Evolutionary conservation across 805 yeast genomes (phyloP).

Genomic region (Candida sakaeoensis): DNA sequence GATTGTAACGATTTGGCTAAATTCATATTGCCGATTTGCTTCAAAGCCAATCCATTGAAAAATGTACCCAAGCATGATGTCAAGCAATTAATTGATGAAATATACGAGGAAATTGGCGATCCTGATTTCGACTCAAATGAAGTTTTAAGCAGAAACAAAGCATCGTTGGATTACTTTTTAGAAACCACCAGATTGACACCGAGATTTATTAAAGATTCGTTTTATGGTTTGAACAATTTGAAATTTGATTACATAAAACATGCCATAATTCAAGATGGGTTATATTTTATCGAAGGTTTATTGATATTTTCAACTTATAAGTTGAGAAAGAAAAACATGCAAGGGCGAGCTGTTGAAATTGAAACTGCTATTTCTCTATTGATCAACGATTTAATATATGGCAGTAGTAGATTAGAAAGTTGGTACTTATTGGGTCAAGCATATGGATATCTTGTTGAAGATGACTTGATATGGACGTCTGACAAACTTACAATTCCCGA

Average conservation of each 20-base stretch:
- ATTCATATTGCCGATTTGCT: conserved; percentile 54
- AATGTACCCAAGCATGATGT: conserved; percentile 64
- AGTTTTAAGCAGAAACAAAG: conserved; percentile 43
- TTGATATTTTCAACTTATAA: conserved; percentile 65
- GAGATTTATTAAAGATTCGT: conserved; percentile 44
- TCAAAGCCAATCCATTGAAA: conserved; percentile 55
- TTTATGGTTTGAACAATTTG: conserved; percentile 44
- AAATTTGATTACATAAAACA: conserved; percentile 26
- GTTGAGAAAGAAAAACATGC: conserved; percentile 69
- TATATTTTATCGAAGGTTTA: conserved; percentile 68
- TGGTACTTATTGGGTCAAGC: conserved; percentile 86
- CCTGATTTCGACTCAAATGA: conserved; percentile 47
- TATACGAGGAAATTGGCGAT: conserved; percentile 69
- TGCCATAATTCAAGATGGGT: conserved; percentile 44
- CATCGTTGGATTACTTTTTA: conserved; percentile 44
- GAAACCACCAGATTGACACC: conserved; percentile 42
- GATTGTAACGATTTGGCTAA: conserved; percentile 37
- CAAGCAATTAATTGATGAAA: conserved; percentile 65
- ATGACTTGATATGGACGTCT: conserved; percentile 88
- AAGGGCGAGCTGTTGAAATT: conserved; percentile 77
- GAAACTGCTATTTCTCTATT: conserved; percentile 68
- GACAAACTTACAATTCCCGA: conserved; percentile 69
- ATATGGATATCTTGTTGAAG: conserved; percentile 75
- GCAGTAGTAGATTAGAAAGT: conserved; percentile 69
- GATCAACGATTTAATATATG: conserved; percentile 61